Evolutionary conservation across 2,329 filamentous ascomycete species (phyloP), one percentile per base, ranked within the genome.

Genomic region (Alternaria rosae): DNA sequence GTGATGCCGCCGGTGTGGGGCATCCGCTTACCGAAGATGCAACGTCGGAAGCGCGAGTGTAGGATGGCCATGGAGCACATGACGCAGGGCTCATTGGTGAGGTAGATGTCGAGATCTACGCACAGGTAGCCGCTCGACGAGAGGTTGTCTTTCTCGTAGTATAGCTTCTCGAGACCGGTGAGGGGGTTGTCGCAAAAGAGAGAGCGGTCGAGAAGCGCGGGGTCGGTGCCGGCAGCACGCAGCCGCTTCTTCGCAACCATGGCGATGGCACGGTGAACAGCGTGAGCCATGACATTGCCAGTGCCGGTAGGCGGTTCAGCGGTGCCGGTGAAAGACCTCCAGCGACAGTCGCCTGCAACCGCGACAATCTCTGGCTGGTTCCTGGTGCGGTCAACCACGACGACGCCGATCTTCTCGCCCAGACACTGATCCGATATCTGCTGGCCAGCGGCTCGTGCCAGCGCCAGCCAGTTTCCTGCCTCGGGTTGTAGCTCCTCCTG

Each of bases 1-100:
- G 90, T 91, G 81, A 97, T 84, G 44, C 92, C 94, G 52, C 94
- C 94, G 12, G 92, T 96, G 66, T 88, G 82, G 48, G 87, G 86
- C 91, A 97, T 95, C 57, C 92, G 87, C 65, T 89, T 85, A 66
- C 88, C 88, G 80, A 97, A 97, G 41, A 97, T 86, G 54, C 94
- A 91, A 55, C 91, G 89, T 45, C 92, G 90, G 85, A 99, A 97
- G 53, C 95, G 88, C 9, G 94, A 97, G 77, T 98, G 94, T 21
- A 98, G 85, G 70, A 98, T 91, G 1, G 92, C 95, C 95, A 98
- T 98, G 35, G 92, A 93, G 81, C 95, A 99, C 87, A 97, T 96
- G 62, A 97, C 87, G 77, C 95, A 99, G 6, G 95, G 95, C 81
- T 99, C 95, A 75, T 98, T 94, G 3, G 94, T 97, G 63, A 96